Base-by-base conservation (phyloP, 23 red algal genomes). In the Cyanidiococcus yangmingshanensis region DNA sequence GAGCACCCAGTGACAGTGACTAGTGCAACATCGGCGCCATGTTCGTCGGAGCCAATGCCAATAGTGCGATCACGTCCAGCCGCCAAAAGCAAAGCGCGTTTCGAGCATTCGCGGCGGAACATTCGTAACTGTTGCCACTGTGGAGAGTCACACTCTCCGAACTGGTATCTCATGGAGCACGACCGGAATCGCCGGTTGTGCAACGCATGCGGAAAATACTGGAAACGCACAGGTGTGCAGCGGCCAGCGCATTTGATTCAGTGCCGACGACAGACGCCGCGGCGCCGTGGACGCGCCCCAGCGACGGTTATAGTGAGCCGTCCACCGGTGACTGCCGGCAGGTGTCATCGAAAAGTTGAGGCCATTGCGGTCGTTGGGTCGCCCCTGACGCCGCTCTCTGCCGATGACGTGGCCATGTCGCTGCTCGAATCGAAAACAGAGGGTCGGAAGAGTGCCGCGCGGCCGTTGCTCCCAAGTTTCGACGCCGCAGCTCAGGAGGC, bases 121-220 rank as follows among this genome's bases (percentile, higher is more conserved):
- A 21, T 7, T 21, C 45, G 45, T 54, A 7, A 54, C 12, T 54
- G 45, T 21, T 54, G 21, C 45, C 45, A 71, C 63, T 71, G 63
- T 35, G 63, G 63, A 7, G n/a, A 17, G 7, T 32, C 63, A 3
- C 7, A 35, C 16, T 71, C 63, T 27, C 32, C 63, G n/a, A 71
- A 71, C 63, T 71, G 63, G 63, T 71, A 71, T 71, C 27, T 71
- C 3, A 25, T 32, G 32, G 63, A 35, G 21, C 7, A 35, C 63
- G 63, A 71, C 32, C 63, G 63, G 3, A 71, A 2, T 2, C 63
- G 63, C 7, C 7, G n/a, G 63, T 35, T 71, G 32, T 71, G 63
- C 63, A 71, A 71, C 27, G 63, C 63, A 12, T 71, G 63, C 32
- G 63, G 63, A 12, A 71, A 71, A 30, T 71, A 71, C 63, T 71